Percentiles rank a stretch among this genome's conserved stretches.
Conservation (phyloP, 78 protist species). For the Diacronema lutheri region DNA sequence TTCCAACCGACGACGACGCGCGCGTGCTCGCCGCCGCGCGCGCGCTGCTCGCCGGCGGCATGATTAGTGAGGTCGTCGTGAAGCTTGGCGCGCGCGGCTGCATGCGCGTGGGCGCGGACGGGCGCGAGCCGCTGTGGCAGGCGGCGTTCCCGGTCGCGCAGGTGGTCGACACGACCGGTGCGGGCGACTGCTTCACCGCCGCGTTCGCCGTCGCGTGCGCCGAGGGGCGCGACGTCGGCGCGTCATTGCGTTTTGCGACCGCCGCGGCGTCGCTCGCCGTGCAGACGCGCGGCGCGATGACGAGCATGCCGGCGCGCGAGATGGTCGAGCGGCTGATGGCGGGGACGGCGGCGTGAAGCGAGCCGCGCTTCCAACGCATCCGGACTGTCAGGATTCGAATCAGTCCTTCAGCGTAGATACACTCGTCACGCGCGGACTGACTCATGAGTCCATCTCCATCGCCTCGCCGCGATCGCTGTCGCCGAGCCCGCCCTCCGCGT, state of each 20-base stretch:
- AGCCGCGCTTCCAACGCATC: no score
- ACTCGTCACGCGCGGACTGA: no score
- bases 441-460: no score
- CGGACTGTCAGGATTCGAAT: no score
- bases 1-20: background rate
- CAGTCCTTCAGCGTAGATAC: no score
- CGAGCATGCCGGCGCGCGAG: background rate
- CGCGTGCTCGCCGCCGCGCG: background rate
- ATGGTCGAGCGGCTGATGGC: background rate
- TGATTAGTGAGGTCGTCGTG: slow-evolving; percentile 1
- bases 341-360: no score
- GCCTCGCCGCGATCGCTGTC: no score
- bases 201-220: slow-evolving; percentile 8
- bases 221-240: background rate
- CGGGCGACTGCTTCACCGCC: slow-evolving; percentile 25
- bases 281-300: background rate
- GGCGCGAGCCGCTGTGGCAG: background rate
- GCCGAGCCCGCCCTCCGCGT: no score
- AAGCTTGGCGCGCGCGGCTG: slow-evolving; percentile 11
- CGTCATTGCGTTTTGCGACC: background rate
- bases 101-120: background rate
- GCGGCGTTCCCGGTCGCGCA: background rate
- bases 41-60: slow-evolving; percentile 2
- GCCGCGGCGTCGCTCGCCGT: slow-evolving; percentile 2
- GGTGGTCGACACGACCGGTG: slow-evolving; percentile 18